Evolutionary conservation across 1,284 basidiomycete genomes (phyloP).

Genomic region (Pseudozyma flocculosa): DNA sequence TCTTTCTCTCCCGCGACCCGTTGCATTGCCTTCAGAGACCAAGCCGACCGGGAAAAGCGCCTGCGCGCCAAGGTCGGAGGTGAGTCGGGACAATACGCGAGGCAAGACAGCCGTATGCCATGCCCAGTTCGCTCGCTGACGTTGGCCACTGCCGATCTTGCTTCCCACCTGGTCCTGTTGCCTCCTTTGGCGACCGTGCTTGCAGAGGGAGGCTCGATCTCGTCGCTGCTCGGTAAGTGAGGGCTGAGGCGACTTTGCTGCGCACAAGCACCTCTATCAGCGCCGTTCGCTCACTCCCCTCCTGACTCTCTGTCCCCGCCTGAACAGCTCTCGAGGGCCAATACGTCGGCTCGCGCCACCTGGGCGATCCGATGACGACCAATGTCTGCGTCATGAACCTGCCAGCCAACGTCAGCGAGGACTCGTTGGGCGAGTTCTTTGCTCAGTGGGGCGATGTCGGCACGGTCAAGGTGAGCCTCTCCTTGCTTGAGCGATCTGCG

Average conservation of each 20-base stretch:
- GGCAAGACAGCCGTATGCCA: too few species aligned
- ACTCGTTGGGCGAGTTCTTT: slow-evolving; percentile 80
- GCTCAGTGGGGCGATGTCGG: slow-evolving; percentile 64
- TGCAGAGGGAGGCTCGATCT: slow-evolving; percentile 21
- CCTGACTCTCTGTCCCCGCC: not conserved
- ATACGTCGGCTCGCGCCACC: slow-evolving; percentile 76
- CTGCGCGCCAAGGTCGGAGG: slow-evolving; percentile 59
- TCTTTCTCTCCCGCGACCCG: slow-evolving; percentile 5
- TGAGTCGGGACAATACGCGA: too few species aligned
- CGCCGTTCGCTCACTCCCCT: too few species aligned
- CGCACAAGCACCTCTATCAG: not conserved
- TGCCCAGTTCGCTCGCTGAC: too few species aligned
- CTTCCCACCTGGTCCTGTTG: too few species aligned
- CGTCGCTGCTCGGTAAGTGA: slow-evolving; percentile 9
- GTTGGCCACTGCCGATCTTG: too few species aligned
- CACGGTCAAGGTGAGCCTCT: slow-evolving; percentile 62
- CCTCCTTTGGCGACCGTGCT: too few species aligned
- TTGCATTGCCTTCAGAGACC: slow-evolving; percentile 67
- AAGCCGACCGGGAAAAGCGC: slow-evolving; percentile 81
- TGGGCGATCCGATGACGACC: slow-evolving; percentile 81
- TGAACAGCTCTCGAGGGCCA: slow-evolving; percentile 75
- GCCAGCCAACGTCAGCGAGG: slow-evolving; percentile 79
- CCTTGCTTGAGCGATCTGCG: too few species aligned
- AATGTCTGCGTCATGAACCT: slow-evolving; percentile 86
- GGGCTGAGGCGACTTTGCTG: not conserved